Evolutionary conservation across 1,284 basidiomycete genomes (phyloP).

Genomic region (Trichosporon sp.): DNA sequence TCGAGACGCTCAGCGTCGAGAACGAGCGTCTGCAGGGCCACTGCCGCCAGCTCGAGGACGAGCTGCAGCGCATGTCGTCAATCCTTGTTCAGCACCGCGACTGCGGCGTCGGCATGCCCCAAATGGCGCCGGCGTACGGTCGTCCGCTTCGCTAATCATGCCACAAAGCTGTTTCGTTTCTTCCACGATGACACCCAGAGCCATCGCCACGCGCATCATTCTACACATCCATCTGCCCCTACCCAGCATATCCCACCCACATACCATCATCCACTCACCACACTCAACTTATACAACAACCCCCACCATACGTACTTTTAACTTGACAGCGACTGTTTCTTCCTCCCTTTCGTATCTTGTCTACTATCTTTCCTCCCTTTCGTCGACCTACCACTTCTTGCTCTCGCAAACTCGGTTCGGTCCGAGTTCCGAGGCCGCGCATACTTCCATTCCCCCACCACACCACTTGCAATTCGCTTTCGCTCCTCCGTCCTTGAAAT

Average conservation of each 20-base stretch:
- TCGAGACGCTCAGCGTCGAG: conserved; percentile 84
- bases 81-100: conserved; percentile 57
- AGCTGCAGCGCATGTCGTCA: conserved; percentile 63
- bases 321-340: conserved; percentile 5
- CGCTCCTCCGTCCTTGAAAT: conserved; percentile 9
- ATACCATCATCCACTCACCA: conserved; percentile 11
- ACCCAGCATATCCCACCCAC: conserved; percentile 10
- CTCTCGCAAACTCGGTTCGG: neutral
- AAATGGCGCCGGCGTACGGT: conserved; percentile 29
- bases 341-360: neutral
- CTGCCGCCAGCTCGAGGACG: conserved; percentile 60
- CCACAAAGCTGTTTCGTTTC: conserved; percentile 8
- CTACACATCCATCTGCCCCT: conserved; percentile 1
- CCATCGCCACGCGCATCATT: conserved; percentile 10
- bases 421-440: neutral
- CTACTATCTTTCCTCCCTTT: neutral
- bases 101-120: conserved; percentile 47
- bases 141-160: conserved; percentile 30
- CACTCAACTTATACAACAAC: conserved; percentile 3
- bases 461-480: conserved; percentile 8
- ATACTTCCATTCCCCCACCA: neutral
- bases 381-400: neutral
- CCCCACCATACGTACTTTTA: neutral
- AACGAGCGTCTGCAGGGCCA: conserved; percentile 81
- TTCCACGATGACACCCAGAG: neutral